A percentile compares a stretch with the other conserved stretches of the same genome.
Evolutionary conservation across 768 basidiomycete genomes (phyloP).

Genomic region (Thelephora ganbajun): DNA sequence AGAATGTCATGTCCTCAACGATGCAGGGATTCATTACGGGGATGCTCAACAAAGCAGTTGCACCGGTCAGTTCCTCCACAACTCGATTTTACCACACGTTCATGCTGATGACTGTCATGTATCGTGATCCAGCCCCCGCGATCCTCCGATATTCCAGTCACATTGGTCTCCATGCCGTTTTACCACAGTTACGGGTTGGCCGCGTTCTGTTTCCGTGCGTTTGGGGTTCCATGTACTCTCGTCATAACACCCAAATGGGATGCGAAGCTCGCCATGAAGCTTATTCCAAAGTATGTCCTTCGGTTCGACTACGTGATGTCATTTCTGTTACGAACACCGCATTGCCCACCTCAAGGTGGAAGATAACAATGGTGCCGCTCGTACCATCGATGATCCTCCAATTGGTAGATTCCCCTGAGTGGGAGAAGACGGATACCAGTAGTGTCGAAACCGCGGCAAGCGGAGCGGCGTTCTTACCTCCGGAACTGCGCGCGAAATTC

Average conservation of each 20-base stretch:
- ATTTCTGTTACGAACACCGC: background rate
- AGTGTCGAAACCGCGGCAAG: slow-evolving; percentile 28
- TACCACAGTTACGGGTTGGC: slow-evolving; percentile 59
- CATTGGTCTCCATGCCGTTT: slow-evolving; percentile 49
- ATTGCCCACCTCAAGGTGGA: slow-evolving; percentile 27
- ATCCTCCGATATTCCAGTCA: slow-evolving; percentile 30
- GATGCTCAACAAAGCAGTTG: background rate
- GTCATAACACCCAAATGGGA: slow-evolving; percentile 54
- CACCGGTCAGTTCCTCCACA: background rate
- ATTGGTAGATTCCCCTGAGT: slow-evolving; percentile 37
- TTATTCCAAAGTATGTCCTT: slow-evolving; percentile 43
- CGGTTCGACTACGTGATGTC: background rate
- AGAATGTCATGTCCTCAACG: slow-evolving; percentile 9
- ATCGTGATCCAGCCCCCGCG: background rate
- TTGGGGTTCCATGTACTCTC: slow-evolving; percentile 30
- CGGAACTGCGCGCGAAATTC: slow-evolving; percentile 28
- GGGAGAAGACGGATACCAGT: slow-evolving; percentile 37
- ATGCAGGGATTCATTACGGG: slow-evolving; percentile 5
- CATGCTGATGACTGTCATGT: background rate
- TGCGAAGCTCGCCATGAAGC: slow-evolving; percentile 30
- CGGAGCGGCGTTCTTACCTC: slow-evolving; percentile 60
- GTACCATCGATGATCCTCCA: slow-evolving; percentile 58
- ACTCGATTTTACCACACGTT: background rate
- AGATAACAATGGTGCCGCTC: slow-evolving; percentile 31
- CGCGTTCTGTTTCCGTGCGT: slow-evolving; percentile 30